Percentiles rank a stretch among this genome's conserved stretches.
These are phyloP conservation scores for Neonectria faginata DNA, from an alignment of 2,329 filamentous ascomycete genomes.

Conservation along the genomic window DNA sequence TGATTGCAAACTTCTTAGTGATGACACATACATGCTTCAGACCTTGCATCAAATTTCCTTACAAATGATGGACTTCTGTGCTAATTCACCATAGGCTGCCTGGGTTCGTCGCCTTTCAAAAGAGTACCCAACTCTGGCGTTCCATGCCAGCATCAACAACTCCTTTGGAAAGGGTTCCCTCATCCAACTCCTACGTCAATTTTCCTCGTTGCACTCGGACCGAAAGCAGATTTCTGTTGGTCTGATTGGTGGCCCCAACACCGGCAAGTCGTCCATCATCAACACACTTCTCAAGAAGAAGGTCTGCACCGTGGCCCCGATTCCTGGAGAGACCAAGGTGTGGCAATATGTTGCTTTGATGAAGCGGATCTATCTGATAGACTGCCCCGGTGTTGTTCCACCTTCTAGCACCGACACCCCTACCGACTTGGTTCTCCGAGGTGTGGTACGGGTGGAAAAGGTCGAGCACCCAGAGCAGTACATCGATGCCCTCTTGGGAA, in stretches of 20 bases:
- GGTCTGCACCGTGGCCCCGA: conserved; percentile 92
- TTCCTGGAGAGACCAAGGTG: conserved; percentile 96
- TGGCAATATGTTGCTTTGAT: conserved; percentile 98
- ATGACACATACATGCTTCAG: conserved; percentile 81
- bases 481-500: conserved; percentile 82
- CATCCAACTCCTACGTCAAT: conserved; percentile 92
- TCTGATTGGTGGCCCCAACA: conserved; percentile 83
- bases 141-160: conserved; percentile 94
- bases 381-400: conserved; percentile 96
- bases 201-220: conserved; percentile 87
- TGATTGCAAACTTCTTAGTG: conserved; percentile 96
- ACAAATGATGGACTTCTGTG: conserved; percentile 32
- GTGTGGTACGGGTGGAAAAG: conserved; percentile 94
- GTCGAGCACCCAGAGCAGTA: conserved; percentile 98
- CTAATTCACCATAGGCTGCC: conserved; percentile 72
- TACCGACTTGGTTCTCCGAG: conserved; percentile 88
- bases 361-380: conserved; percentile 91
- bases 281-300: conserved; percentile 96
- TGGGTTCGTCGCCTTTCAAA: conserved; percentile 93
- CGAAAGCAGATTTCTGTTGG: conserved; percentile 96
- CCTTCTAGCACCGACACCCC: conserved; percentile 86
- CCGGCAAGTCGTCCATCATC: conserved; percentile 96
- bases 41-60: conserved; percentile 13
- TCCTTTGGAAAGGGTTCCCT: conserved; percentile 96
- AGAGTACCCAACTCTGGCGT: conserved; percentile 92